phyloP scores from a whole-genome alignment of 768 basidiomycete genomes.

The Suillus subalutaceus region DNA sequence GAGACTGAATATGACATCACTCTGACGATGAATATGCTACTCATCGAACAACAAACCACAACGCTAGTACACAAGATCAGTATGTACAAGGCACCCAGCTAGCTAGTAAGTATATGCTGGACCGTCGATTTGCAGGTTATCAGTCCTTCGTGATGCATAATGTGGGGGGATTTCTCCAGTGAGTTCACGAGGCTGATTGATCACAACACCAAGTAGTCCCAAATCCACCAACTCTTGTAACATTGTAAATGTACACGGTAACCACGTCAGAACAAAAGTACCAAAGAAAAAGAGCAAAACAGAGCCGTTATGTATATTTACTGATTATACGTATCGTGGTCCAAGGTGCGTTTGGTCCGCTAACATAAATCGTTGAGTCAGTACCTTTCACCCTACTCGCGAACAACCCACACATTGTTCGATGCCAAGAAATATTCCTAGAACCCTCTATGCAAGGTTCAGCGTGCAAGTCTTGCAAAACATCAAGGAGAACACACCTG shows the following conservation, averaged over 20 bases:
- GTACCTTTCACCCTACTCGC: too few species aligned
- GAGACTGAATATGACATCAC: constrained; percentile 1
- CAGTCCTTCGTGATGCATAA: too few species aligned
- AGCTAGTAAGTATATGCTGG: too few species aligned
- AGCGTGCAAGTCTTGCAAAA: too few species aligned
- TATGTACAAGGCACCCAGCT: too few species aligned
- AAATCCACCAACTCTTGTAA: not conserved
- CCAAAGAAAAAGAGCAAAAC: not conserved
- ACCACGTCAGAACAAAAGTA: not conserved
- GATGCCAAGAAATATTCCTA: too few species aligned
- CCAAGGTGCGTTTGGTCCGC: not conserved
- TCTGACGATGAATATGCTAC: not conserved
- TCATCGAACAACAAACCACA: not conserved
- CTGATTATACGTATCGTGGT: not conserved
- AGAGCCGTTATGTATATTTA: not conserved
- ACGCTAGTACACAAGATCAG: not conserved
- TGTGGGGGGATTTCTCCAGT: not conserved
- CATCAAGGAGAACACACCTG: too few species aligned
- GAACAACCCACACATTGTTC: too few species aligned
- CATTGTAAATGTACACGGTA: not conserved
- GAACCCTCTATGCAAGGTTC: too few species aligned
- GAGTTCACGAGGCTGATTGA: not conserved
- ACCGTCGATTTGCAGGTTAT: not conserved
- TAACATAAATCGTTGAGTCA: too few species aligned
- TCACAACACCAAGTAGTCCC: not conserved